Evolutionary conservation across 139 green algal species (phyloP), one percentile per base, ranked within the genome.

Genomic region (Ettlia oleoabundans): DNA sequence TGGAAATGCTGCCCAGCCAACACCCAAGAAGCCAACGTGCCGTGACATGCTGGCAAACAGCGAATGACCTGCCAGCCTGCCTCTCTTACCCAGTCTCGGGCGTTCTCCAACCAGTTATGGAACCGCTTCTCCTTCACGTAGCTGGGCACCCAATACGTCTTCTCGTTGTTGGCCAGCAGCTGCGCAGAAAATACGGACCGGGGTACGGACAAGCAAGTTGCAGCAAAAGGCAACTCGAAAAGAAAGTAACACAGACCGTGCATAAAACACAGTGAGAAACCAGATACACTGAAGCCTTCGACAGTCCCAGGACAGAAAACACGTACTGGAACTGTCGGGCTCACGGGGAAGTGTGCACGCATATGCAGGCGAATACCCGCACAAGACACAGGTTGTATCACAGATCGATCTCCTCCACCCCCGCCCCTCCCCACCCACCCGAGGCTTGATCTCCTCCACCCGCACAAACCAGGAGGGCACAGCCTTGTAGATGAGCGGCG

Each of bases 101-200:
- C 96, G 77, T 93, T 94, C 86, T 98, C 94, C 51, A 99, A 93
- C 97, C 97, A 99, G 90, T 99, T 98, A 87, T 98, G 93, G 90
- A 99, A 99, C 52, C 97, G 92, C 90, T 98, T 98, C 86, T 99
- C 97, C 87, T 97, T 96, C 52, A 99, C 95, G 83, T 98, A 97
- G 21, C 81, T 64, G 1, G 97, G 97, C 84, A 99, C 97, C 97
- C 97, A 99, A 78, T 95, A 90, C 4, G 97, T 99, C 79, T 94
- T 30, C 76, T 86, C 90, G 87, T 98, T 99, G 92, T 94, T 97
- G 66, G 81, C 89, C 85, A 99, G 84, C 76, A 99, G 90, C 35
- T 82, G 80, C 43, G 95, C 7, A 26, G 18, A 19, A 2, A 38
- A 42, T 8, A 24, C 4, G 1, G 3, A 2, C 22, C 13, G 32